Evolutionary conservation across 208 protist species (phyloP), one percentile per base, ranked within the genome.

Genomic region (Tritrichomonas foetus): DNA sequence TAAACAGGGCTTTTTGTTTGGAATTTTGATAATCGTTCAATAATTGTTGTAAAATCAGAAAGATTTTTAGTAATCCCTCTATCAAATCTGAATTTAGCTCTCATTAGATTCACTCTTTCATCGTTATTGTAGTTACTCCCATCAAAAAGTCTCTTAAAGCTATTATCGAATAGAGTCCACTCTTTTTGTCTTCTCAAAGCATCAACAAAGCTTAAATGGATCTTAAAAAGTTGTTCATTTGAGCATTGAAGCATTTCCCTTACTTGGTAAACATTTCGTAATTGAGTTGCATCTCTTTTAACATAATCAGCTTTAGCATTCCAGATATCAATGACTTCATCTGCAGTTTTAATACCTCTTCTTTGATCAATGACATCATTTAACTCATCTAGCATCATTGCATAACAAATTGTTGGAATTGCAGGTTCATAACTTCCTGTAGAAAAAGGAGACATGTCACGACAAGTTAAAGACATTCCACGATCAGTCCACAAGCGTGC

Each of bases 341-440:
- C 33, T n/a, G 44, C 20, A 33, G 78, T 25, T 9, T 27, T 49
- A 22, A 33, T n/a, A 8, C 30, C 16, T 39, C 14, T 57, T 8
- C 30, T 25, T n/a, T 30, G 30, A 57, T 89, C 41, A 30, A 89
- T 57, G 27, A 89, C 16, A 50, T 89, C 78, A 36, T 89, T 89
- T 25, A 89, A 47, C 39, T 89, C 78, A 39, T 89, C 78, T 27
- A 89, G 57, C 39, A 57, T 89, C 47, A 89, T 53, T 0, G 47
- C 9, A 5, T 57, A 61, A n/a, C 47, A 89, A 57, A 89, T 89
- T 5, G 47, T 89, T n/a, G 78, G 78, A 39, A 89, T 89, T n/a
- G 78, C 16, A 3, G 78, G 78, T 36, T 89, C 78, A 89, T 89
- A 89, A 57, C 27, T 89, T 57, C 78, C 78, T 57, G 47, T 39